These are phyloP conservation scores for Solanum hybrid DNA, from an alignment of 305 asterid species.

Conservation along the genomic window DNA sequence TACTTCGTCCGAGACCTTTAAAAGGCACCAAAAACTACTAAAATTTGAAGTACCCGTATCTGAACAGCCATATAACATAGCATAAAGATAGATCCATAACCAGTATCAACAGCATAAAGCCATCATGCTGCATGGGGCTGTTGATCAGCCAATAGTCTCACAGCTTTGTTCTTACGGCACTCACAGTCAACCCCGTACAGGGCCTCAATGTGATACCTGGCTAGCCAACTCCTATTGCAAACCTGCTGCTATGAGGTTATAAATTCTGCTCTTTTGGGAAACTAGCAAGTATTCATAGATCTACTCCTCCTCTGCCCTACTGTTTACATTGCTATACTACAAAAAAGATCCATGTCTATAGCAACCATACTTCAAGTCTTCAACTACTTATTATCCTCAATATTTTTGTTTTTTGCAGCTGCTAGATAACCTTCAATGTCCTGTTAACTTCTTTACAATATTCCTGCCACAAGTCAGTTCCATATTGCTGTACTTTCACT, in stretches of 20 bases:
- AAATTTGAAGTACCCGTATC: not conserved
- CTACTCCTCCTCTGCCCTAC: not conserved
- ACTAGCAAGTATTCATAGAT: not conserved
- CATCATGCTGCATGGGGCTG: not conserved
- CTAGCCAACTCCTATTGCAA: not conserved
- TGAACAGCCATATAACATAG: not conserved
- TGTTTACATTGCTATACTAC: not conserved
- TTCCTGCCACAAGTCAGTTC: not conserved
- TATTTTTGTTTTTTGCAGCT: not conserved
- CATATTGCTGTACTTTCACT: not conserved
- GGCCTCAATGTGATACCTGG: not conserved
- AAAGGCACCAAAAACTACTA: not conserved
- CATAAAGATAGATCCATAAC: not conserved
- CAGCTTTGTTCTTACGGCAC: not conserved
- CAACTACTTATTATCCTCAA: not conserved
- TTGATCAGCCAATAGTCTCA: not conserved
- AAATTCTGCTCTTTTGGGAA: not conserved
- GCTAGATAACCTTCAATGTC: not conserved
- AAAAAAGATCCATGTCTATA: not conserved
- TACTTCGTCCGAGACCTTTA: not conserved
- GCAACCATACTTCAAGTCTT: not conserved
- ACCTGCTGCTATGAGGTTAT: not conserved
- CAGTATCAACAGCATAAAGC: not conserved
- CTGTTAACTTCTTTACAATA: not conserved
- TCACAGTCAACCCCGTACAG: not conserved